phyloP scores from a whole-genome alignment of 257 asterid genomes.

The Nicotiana paniculata region DNA sequence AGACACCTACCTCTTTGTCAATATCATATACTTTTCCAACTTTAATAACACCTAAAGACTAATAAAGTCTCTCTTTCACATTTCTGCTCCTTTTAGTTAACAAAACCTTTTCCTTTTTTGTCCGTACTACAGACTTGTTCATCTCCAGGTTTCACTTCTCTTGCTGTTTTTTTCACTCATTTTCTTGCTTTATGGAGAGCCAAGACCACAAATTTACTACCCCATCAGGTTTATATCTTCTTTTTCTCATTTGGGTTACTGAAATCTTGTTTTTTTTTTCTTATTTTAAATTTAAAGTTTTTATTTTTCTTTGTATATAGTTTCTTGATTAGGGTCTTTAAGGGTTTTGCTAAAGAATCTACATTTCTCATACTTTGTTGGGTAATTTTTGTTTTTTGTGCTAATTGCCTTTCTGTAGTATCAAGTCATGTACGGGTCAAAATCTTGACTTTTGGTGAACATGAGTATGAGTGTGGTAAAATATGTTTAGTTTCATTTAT shows the following conservation, averaged over 20 bases:
- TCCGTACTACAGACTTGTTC: not conserved
- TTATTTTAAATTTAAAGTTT: not conserved
- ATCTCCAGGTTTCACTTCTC: not conserved
- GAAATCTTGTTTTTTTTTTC: not conserved
- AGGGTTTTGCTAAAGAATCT: not conserved
- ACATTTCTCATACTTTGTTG: not conserved
- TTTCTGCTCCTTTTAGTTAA: not conserved
- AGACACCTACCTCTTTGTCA: not conserved
- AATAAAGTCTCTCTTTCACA: not conserved
- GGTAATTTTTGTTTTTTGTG: not conserved
- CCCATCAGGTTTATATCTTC: slow-evolving; percentile 17
- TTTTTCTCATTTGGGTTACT: not conserved
- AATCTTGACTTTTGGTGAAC: not conserved
- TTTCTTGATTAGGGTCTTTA: not conserved
- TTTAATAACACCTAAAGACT: not conserved
- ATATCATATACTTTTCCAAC: not conserved
- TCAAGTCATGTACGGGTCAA: not conserved
- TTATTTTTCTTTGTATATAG: not conserved
- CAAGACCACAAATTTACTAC: slow-evolving; percentile 17
- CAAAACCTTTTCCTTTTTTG: not conserved
- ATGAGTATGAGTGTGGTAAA: not conserved
- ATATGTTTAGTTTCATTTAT: not conserved
- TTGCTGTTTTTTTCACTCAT: not conserved
- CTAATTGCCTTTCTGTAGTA: not conserved
- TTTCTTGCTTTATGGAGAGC: slow-evolving; percentile 17